Conservation (phyloP, 768 basidiomycete genomes). For the Auricularia auricula-judae region DNA sequence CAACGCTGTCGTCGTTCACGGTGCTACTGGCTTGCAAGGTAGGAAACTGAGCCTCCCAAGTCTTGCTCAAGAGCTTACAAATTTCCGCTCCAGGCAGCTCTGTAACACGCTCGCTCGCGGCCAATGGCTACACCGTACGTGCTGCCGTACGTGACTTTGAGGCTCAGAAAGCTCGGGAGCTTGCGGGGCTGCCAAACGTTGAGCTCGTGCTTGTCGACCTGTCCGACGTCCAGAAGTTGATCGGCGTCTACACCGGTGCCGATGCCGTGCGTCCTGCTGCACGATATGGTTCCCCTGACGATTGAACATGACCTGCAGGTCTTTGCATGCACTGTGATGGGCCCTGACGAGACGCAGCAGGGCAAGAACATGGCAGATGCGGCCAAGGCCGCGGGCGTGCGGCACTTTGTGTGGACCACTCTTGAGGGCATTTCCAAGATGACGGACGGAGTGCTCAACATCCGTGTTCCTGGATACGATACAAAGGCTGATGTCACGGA, state of each 20-base stretch:
- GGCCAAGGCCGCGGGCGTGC: not conserved
- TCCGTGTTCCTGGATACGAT: no score
- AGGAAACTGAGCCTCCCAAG: no score
- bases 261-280: not conserved
- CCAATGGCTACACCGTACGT: not conserved
- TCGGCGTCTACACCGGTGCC: not conserved
- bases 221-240: not conserved
- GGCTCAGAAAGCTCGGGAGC: not conserved
- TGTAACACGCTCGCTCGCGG: no score
- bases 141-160: not conserved
- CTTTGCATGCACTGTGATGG: not conserved
- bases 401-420: not conserved
- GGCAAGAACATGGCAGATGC: not conserved
- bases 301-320: not conserved
- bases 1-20: no score
- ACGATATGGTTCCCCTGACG: not conserved
- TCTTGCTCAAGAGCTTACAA: no score
- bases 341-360: not conserved
- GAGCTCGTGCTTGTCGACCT: not conserved
- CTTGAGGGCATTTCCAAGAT: no score
- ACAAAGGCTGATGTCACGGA: no score
- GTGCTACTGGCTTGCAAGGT: no score
- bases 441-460: no score
- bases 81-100: no score
- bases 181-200: not conserved